Evolutionary conservation across 352 stramenopile genomes (phyloP), one percentile per base, ranked within the genome.

Genomic region (Phytopythium aichiense): DNA sequence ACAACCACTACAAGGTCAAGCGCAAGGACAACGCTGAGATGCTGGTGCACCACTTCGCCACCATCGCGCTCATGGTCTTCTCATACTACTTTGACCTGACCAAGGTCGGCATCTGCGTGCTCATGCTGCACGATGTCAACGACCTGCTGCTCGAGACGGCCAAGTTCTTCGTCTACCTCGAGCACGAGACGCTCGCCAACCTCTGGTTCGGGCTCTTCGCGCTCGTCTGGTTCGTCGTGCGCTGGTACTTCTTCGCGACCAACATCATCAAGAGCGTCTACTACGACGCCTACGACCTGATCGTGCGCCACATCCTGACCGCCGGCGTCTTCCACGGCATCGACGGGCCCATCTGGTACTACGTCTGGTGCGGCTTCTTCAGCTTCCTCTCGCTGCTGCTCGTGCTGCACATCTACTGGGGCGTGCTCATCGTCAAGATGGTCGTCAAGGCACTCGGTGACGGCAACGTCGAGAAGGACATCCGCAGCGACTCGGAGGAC

Each of bases 81-180:
- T 89, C 79, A 25, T 91, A 90, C 71, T 71, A 60, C 35, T 83
- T 87, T 31, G 81, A 91, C 61, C 67, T 92, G 56, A 91, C 84
- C 35, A 81, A 76, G 58, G 57, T 88, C 52, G 81, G 81, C 28
- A 76, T 88, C 58, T 89, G 84, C 66, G 79, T 89, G 68, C 84
- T 92, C 68, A 83, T 91, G 72, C 89, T 92, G 65, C 84, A 91
- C 72, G 84, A 92, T 56, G 69, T 91, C 38, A 91, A 91, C 59
- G 84, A 92, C 53, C 67, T 92, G 55, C 68, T 91, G 63, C 78
- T 92, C 31, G 76, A 86, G 64, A 76, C 71, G 88, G 84, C 84
- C 61, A 92, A 92, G 75, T 62, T 91, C 48, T 90, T 90, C 65
- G 76, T 92, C 31, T 92, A 89, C 61, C 59, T 91, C 46, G 77